These are phyloP conservation scores for Globisporangium cylindrosporum DNA, from an alignment of 352 stramenopile genomes.

Conservation along the genomic window DNA sequence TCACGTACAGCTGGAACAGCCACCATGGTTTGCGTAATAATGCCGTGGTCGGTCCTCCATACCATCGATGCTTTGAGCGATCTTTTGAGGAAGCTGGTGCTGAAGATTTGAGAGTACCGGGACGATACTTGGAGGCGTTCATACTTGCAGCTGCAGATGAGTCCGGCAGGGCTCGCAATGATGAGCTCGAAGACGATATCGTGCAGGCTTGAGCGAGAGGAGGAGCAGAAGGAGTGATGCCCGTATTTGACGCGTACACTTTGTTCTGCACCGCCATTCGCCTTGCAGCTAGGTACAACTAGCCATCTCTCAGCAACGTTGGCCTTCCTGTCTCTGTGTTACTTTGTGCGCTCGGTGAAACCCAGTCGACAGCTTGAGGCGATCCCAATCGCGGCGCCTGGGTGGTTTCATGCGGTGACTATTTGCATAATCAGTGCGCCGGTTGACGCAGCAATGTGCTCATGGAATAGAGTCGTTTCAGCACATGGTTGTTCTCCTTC, in stretches of 20 bases:
- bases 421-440: background rate
- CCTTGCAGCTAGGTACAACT: background rate
- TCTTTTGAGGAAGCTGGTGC: background rate
- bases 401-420: slow-evolving; percentile 2
- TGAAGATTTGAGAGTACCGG: background rate
- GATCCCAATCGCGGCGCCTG: background rate
- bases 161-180: background rate
- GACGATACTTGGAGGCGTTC: background rate
- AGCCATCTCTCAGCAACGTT: background rate
- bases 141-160: background rate
- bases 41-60: background rate
- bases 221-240: background rate
- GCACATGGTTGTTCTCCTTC: background rate
- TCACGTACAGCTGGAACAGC: slow-evolving; percentile 18
- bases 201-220: background rate
- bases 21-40: slow-evolving; percentile 1
- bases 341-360: background rate
- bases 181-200: slow-evolving; percentile 2
- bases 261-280: slow-evolving; percentile 15
- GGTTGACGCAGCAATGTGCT: background rate
- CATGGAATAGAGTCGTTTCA: background rate
- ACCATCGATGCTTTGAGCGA: background rate
- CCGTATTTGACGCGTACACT: slow-evolving; percentile 9
- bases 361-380: background rate
- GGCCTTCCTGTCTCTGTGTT: background rate